Base-by-base conservation (phyloP, 768 basidiomycete genomes). In the Porpolomopsis calyptriformis region DNA sequence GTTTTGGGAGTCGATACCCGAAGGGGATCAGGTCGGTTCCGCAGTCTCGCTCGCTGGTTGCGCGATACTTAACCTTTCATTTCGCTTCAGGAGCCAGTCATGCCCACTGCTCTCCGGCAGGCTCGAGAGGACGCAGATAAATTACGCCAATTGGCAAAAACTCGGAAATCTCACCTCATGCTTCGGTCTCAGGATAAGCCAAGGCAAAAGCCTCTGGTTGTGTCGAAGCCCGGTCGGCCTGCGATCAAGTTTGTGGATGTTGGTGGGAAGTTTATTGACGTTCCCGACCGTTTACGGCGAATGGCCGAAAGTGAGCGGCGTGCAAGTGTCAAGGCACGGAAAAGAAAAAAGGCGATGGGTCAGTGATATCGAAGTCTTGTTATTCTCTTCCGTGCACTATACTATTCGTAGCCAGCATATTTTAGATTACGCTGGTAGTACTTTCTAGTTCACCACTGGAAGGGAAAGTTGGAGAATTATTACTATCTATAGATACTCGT, bases 1-100 rank as follows among this genome's bases (percentile, higher is more conserved):
- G 36, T 89, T 83, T 60, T 90, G 85, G 84, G 87, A 90, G 59
- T 76, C 81, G 24, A 74, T 83, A 31, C 70, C 71, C 8, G 87
- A 90, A 54, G 77, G 69, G 49, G 70, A 79, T 48, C 62, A 74
- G 63, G 87, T 86, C 56, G 34, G 62, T 57, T 29, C 18, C 25
- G 9, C 29, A 63, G 33, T 9, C 31, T 38, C 45, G 25, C 45
- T 45, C 12, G 24, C 37, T n/a, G n/a, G n/a, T n/a, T n/a, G n/a
- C n/a, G n/a, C n/a, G n/a, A n/a, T n/a, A n/a, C n/a, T n/a, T n/a
- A n/a, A n/a, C n/a, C n/a, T n/a, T 18, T 50, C 23, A 47, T 38
- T 4, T 37, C 31, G 43, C 19, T 43, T 40, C 43, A 88, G 86
- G 74, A 80, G 57, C 76, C 80, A 7, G 60, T 83, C 35, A 68